Evolutionary conservation across 805 yeast species (phyloP).

Genomic region (Starmera pachycereana): DNA sequence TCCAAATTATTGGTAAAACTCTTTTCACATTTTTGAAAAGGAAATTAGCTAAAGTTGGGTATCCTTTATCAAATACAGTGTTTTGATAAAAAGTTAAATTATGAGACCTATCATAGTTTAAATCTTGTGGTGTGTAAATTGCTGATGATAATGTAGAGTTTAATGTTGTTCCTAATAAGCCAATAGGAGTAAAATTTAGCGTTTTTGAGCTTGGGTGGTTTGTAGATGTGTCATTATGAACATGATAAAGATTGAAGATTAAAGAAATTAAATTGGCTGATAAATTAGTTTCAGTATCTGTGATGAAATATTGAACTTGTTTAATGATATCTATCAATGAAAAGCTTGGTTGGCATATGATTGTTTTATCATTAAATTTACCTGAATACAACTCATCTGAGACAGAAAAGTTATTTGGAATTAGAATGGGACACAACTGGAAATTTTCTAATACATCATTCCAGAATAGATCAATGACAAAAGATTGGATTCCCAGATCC

Average conservation of each 20-base stretch:
- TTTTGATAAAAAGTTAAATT: conserved; percentile 11
- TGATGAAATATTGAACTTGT: conserved; percentile 24
- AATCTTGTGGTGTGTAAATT: conserved; percentile 21
- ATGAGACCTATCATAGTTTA: conserved; percentile 11
- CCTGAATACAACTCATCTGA: conserved; percentile 1
- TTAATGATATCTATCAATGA: conserved; percentile 17
- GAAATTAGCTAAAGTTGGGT: conserved; percentile 26
- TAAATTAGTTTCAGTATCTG: conserved; percentile 33
- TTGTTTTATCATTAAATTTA: conserved; percentile 8
- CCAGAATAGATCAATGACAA: conserved; percentile 48
- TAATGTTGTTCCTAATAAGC: conserved; percentile 11
- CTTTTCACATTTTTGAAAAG: conserved; percentile 25
- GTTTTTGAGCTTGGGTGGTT: too few species aligned
- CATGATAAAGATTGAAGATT: conserved; percentile 25
- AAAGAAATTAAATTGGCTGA: conserved; percentile 34
- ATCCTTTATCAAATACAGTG: conserved; percentile 14
- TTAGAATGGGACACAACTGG: conserved; percentile 48
- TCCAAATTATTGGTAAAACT: conserved; percentile 25
- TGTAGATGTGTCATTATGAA: conserved; percentile 1
- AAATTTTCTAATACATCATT: conserved; percentile 35
- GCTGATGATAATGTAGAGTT: conserved; percentile 7
- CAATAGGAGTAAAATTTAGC: too few species aligned
- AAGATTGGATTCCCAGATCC: conserved; percentile 32
- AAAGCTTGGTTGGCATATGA: conserved; percentile 16
- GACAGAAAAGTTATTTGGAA: conserved; percentile 17